These are phyloP conservation scores for Zelopaecilomyces penicillatus DNA, from an alignment of 2,329 filamentous ascomycete genomes.

Conservation along the genomic window DNA sequence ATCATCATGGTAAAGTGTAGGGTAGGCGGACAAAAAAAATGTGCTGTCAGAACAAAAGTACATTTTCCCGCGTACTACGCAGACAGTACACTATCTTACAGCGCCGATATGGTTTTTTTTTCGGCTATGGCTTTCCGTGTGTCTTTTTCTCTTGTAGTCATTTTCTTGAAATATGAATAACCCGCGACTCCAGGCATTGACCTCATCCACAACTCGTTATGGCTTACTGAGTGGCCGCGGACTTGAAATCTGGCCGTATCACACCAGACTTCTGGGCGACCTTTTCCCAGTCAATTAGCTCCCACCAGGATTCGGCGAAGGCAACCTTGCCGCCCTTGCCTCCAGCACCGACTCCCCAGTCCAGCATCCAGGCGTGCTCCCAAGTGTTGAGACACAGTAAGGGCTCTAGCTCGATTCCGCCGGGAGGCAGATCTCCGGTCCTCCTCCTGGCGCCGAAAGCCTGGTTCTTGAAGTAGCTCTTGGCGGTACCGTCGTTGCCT, in stretches of 20 bases:
- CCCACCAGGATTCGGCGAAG: constrained; percentile 81
- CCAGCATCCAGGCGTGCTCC: constrained; percentile 86
- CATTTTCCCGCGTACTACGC: background rate
- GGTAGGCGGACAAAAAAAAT: constrained; percentile 2
- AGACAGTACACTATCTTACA: constrained; percentile 9
- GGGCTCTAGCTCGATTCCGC: constrained; percentile 61
- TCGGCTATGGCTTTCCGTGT: too few species aligned
- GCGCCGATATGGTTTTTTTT: background rate
- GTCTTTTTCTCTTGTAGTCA: too few species aligned
- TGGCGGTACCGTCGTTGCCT: constrained; percentile 30
- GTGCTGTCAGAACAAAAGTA: background rate
- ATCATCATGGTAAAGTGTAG: background rate
- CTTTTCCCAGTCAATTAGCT: constrained; percentile 72
- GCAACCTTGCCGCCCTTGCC: constrained; percentile 64
- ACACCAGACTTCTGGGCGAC: constrained; percentile 43
- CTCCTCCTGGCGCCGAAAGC: constrained; percentile 20
- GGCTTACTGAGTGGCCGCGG: constrained; percentile 10
- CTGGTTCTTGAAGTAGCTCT: constrained; percentile 31
- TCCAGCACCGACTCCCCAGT: constrained; percentile 55
- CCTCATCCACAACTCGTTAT: too few species aligned
- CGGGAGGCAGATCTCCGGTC: constrained; percentile 43
- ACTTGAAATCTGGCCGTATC: constrained; percentile 27
- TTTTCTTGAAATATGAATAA: too few species aligned
- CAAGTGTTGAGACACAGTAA: constrained; percentile 91
- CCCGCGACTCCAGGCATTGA: too few species aligned